Evolutionary conservation across 169 alveolate species (phyloP).

Genomic region (Plasmodium malariae): DNA sequence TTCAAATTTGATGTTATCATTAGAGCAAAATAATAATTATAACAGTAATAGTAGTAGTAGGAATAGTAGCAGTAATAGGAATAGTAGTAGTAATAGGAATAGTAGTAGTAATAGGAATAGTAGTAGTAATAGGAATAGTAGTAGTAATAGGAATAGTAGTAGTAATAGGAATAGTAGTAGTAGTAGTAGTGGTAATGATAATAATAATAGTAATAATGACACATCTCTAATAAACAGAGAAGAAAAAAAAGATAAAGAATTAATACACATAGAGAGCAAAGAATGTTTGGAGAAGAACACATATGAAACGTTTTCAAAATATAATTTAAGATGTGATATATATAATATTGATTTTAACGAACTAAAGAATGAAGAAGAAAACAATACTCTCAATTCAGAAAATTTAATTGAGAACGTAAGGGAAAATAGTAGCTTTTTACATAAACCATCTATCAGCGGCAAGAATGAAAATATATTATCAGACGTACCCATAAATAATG

Average conservation of each 20-base stretch:
- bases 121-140: too few relatives aligned
- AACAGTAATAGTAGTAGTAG: too few relatives aligned
- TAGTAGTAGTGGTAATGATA: too few relatives aligned
- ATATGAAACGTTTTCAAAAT: conserved; percentile 1
- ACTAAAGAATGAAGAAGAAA: conserved; percentile 2
- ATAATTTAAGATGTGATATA: conserved; percentile 20
- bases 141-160: too few relatives aligned
- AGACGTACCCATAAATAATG: not conserved
- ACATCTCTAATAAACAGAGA: not conserved
- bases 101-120: too few relatives aligned
- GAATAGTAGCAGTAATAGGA: too few relatives aligned
- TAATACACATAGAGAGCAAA: not conserved
- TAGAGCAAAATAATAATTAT: too few relatives aligned
- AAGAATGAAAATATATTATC: not conserved
- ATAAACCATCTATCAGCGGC: not conserved
- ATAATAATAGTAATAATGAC: too few relatives aligned
- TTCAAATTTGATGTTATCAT: too few relatives aligned
- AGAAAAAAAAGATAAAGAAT: not conserved
- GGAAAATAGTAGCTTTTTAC: conserved; percentile 1
- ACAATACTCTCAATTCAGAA: conserved; percentile 10
- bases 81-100: too few relatives aligned
- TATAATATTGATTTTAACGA: conserved; percentile 6
- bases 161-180: too few relatives aligned
- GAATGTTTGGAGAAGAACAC: not conserved
- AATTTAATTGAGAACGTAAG: conserved; percentile 4